Base-by-base conservation (phyloP, 441 rosid species). In the Populus tomentosa region DNA sequence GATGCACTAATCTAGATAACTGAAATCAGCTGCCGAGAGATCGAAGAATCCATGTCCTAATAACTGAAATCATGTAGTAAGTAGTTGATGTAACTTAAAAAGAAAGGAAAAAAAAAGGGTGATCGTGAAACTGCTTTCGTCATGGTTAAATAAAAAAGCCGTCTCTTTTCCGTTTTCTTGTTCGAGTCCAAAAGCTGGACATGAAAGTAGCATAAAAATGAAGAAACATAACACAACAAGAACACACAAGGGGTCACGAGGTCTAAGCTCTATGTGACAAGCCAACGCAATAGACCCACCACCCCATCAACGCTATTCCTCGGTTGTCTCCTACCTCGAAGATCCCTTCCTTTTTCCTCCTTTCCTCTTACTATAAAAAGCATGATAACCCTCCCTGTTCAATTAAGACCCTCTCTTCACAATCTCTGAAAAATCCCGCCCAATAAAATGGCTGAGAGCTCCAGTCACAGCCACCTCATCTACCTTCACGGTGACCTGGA, bases 401-500 rank as follows among this genome's bases (percentile, higher is more conserved):
- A 28, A 10, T 24, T 1, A 8, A 10, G 7, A 13, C 35, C 18
- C 18, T 28, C 7, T 30, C 30, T 65, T 6, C 8, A 11, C 35
- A 23, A 9, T 65, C 33, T 23, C 69, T 65, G 32, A 23, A 26
- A 64, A 65, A 26, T 23, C 33, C 33, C 32, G 28, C 33, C 30
- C 69, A 14, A 24, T 13, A 28, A 38, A 46, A 79, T 74, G 75
- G 85, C 79, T 10, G 77, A 69, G n/a, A 26, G 42, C 79, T 30
- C 53, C 3, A 23, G 62, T 1, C 72, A 36, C 7, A 70, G 62
- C 36, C 71, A 56, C 2, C 80, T 63, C 53, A 75, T 75, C 77
- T 86, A 83, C 77, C 88, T 95, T 74, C 91, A 95, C 74, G 99
- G 99, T 6, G 71, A 68, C 36, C 36, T 65, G 3, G 32, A 65